Conservation (phyloP, 352 stramenopile species). For the Phytophthora fragariaefolia region DNA sequence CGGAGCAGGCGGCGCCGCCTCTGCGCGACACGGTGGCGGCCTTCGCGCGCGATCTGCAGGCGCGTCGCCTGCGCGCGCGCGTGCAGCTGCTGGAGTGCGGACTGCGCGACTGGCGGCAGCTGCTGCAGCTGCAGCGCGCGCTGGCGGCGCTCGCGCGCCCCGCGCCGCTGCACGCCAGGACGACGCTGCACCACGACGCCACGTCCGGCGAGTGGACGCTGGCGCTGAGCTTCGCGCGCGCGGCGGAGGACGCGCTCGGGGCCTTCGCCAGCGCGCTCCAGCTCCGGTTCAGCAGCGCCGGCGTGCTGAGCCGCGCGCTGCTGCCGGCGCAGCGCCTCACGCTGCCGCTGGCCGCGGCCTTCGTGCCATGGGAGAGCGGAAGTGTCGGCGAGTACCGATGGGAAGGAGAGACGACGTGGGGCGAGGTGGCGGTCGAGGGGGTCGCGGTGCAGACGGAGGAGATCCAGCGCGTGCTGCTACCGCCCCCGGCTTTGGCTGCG, state of each 20-base stretch:
- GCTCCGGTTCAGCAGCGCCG: constrained; percentile 55
- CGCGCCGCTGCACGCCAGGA: not conserved
- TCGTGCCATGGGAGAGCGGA: constrained; percentile 6
- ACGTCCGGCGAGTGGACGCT: constrained; percentile 42
- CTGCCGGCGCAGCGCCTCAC: constrained; percentile 24
- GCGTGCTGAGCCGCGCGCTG: constrained; percentile 39
- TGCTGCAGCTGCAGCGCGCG: constrained; percentile 54
- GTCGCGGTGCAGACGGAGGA: constrained; percentile 15
- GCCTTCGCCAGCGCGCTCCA: constrained; percentile 48
- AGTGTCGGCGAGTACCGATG: constrained; percentile 32
- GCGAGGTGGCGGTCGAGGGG: constrained; percentile 27
- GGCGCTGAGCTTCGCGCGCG: constrained; percentile 37
- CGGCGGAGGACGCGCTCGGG: constrained; percentile 53
- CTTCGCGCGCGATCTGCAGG: constrained; percentile 21
- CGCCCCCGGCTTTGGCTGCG: constrained; percentile 1
- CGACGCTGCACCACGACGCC: constrained; percentile 29
- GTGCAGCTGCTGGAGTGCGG: constrained; percentile 58
- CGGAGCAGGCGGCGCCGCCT: constrained; percentile 1
- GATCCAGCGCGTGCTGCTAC: constrained; percentile 39
- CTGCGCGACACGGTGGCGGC: constrained; percentile 7
- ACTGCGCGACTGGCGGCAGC: constrained; percentile 52
- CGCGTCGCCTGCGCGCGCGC: constrained; percentile 13
- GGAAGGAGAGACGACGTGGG: constrained; percentile 34
- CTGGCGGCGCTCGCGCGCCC: constrained; percentile 43
- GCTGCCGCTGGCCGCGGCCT: constrained; percentile 28